Evolutionary conservation across 768 basidiomycete genomes (phyloP).

Genomic region (Leccinellum luteum): DNA sequence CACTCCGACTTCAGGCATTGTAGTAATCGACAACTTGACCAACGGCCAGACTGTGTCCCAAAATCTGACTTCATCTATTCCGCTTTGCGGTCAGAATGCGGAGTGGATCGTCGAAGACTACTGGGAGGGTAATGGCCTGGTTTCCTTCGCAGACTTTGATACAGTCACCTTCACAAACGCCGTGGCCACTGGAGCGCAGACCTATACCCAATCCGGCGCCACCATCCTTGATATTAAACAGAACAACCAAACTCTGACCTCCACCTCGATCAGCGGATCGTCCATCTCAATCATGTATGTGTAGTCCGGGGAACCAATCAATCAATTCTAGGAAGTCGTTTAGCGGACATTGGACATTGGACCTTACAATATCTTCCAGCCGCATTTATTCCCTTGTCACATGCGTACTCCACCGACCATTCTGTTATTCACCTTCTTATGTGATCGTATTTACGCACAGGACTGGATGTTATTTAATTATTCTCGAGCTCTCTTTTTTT

Average conservation of each 20-base stretch:
- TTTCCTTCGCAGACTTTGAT: conserved; percentile 8
- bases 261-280: not conserved
- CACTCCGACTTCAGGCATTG: not conserved
- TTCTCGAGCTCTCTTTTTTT: too few relatives aligned
- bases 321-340: not conserved
- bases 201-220: not conserved
- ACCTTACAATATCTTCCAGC: not conserved
- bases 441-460: not conserved
- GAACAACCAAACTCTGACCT: conserved; percentile 5
- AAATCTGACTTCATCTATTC: not conserved
- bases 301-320: not conserved
- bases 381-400: not conserved
- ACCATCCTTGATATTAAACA: conserved; percentile 1
- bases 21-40: conserved; percentile 2
- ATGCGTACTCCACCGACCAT: too few relatives aligned
- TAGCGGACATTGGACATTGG: not conserved
- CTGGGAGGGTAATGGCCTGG: not conserved
- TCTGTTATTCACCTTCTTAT: too few relatives aligned
- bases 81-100: conserved; percentile 6
- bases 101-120: conserved; percentile 16
- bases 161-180: conserved; percentile 1
- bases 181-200: not conserved
- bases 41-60: not conserved
- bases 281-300: conserved; percentile 1
- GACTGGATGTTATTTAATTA: too few relatives aligned